phyloP scores from a whole-genome alignment of 768 basidiomycete species.

The Clathrus columnatus region DNA sequence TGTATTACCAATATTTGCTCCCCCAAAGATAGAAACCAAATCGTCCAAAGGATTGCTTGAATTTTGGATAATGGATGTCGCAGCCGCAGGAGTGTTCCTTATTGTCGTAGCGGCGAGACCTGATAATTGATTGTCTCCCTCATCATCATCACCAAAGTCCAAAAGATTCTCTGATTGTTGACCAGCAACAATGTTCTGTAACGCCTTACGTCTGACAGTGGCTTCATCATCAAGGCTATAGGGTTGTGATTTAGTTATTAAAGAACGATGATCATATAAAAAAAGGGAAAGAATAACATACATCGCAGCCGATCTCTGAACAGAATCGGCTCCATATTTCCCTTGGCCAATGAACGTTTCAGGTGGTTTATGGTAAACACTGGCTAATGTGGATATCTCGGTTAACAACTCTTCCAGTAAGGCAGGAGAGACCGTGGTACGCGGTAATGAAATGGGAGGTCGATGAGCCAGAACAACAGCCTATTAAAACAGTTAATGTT shows the following conservation, averaged over 20 bases:
- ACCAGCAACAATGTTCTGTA: slow-evolving; percentile 87
- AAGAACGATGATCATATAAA: slow-evolving; percentile 1
- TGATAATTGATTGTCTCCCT: slow-evolving; percentile 54
- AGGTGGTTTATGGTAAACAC: slow-evolving; percentile 95
- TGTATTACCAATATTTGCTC: slow-evolving; percentile 26
- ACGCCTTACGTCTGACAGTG: slow-evolving; percentile 60
- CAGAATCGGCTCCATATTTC: slow-evolving; percentile 72
- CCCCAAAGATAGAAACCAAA: slow-evolving; percentile 86
- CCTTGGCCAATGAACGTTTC: slow-evolving; percentile 95
- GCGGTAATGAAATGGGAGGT: slow-evolving; percentile 89
- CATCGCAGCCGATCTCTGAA: slow-evolving; percentile 58
- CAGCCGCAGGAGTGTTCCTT: slow-evolving; percentile 61
- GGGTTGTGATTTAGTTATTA: background rate
- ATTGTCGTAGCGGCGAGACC: slow-evolving; percentile 73
- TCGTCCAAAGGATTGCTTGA: slow-evolving; percentile 89
- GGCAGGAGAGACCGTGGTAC: slow-evolving; percentile 81
- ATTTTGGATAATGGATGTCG: slow-evolving; percentile 67
- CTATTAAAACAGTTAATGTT: slow-evolving; percentile 25
- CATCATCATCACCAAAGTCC: slow-evolving; percentile 77
- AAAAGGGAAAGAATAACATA: slow-evolving; percentile 25
- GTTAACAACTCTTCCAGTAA: slow-evolving; percentile 85
- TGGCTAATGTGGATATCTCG: slow-evolving; percentile 83
- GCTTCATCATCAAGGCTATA: slow-evolving; percentile 59
- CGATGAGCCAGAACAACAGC: slow-evolving; percentile 84
- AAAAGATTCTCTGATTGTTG: slow-evolving; percentile 93